Evolutionary conservation across 202 grass and related monocot species (phyloP).

Genomic region (Setaria viridis): DNA sequence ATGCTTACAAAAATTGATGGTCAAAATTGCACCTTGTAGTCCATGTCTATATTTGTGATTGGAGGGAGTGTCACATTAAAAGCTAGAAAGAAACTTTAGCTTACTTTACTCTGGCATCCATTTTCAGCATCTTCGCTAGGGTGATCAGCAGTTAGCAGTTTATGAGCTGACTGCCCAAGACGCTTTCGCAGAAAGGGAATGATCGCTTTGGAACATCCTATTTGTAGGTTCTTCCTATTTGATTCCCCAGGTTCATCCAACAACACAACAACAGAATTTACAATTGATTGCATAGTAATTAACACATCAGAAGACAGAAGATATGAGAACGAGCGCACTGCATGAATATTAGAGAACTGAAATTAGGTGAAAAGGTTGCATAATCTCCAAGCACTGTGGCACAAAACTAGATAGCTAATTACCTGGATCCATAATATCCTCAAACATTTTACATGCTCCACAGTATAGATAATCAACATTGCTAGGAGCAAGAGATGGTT

Average conservation of each 20-base stretch:
- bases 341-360: constrained; percentile 41
- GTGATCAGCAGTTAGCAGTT: constrained; percentile 73
- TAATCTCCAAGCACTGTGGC: constrained; percentile 12
- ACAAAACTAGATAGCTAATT: constrained; percentile 36
- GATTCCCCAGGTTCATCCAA: constrained; percentile 59
- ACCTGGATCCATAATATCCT: constrained; percentile 76
- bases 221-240: constrained; percentile 61
- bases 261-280: constrained; percentile 63
- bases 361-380: constrained; percentile 40
- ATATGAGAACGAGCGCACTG: constrained; percentile 74
- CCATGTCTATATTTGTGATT: neutral
- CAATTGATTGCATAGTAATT: constrained; percentile 82
- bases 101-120: constrained; percentile 75
- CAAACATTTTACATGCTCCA: constrained; percentile 74
- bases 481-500: constrained; percentile 53
- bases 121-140: constrained; percentile 62
- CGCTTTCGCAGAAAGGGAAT: constrained; percentile 73
- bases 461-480: constrained; percentile 77
- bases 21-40: neutral
- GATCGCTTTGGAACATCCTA: constrained; percentile 61
- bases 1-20: neutral
- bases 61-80: constrained; percentile 4
- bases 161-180: constrained; percentile 68
- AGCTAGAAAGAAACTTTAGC: constrained; percentile 33
- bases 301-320: constrained; percentile 71